Percentiles rank a stretch among this genome's conserved stretches.
phyloP scores from a whole-genome alignment of 495 filamentous ascomycete species.

The Talaromyces ruber region DNA sequence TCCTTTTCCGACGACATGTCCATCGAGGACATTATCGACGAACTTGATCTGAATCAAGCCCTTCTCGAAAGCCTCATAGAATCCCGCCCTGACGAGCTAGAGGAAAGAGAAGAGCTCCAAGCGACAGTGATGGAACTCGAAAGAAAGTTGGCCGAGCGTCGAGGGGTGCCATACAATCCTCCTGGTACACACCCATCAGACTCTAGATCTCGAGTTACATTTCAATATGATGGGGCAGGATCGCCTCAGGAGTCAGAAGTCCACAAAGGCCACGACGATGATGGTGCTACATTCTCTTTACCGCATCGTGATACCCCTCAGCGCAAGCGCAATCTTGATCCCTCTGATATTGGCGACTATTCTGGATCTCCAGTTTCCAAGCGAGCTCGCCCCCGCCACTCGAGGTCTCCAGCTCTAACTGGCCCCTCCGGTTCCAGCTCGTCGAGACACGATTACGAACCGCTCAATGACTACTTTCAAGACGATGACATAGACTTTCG shows the following conservation, averaged over 20 bases:
- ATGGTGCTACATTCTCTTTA: background rate
- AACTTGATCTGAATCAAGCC: slow-evolving; percentile 28
- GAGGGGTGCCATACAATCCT: slow-evolving; percentile 6
- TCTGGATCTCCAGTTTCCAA: background rate
- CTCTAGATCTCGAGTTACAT: background rate
- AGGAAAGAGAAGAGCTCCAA: slow-evolving; percentile 16
- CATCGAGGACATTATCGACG: slow-evolving; percentile 22
- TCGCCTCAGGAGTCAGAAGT: background rate
- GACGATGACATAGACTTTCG: background rate
- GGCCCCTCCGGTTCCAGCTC: background rate
- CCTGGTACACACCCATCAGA: background rate
- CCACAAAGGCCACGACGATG: background rate
- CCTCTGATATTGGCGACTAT: background rate
- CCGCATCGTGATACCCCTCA: background rate
- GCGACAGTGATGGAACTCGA: slow-evolving; percentile 14
- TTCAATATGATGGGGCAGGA: slow-evolving; percentile 12
- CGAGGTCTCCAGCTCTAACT: background rate
- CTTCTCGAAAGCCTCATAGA: slow-evolving; percentile 32
- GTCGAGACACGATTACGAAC: background rate
- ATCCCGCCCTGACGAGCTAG: slow-evolving; percentile 14
- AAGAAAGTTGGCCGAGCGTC: slow-evolving; percentile 13
- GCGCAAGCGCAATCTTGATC: background rate
- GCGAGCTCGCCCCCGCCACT: background rate
- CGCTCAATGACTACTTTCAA: background rate
- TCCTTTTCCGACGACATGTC: slow-evolving; percentile 5